Evolutionary conservation across 495 filamentous ascomycete genomes (phyloP).

Genomic region (Hyaloscypha bicolor): DNA sequence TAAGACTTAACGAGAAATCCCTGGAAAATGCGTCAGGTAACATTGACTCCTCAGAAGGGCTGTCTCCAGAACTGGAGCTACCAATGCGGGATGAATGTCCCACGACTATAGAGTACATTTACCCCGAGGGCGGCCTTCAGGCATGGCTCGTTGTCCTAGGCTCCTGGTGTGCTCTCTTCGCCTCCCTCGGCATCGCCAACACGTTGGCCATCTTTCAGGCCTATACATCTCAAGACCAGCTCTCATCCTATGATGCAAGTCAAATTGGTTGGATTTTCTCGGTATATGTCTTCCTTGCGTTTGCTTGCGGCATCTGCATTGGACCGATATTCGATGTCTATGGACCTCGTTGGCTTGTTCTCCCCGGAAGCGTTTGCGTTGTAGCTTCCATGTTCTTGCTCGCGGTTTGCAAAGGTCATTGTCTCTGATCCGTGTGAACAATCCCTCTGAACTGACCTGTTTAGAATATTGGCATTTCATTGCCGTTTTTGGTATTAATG

Average conservation of each 20-base stretch:
- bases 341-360: slow-evolving; percentile 54
- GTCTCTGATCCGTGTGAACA: neutral
- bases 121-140: slow-evolving; percentile 71
- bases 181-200: slow-evolving; percentile 72
- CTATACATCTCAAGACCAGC: slow-evolving; percentile 67
- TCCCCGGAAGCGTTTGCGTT: slow-evolving; percentile 50
- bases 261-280: slow-evolving; percentile 79
- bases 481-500: slow-evolving; percentile 74
- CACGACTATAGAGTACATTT: slow-evolving; percentile 34
- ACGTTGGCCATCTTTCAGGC: slow-evolving; percentile 75
- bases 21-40: too few species aligned
- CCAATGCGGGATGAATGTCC: neutral
- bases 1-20: too few species aligned
- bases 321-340: slow-evolving; percentile 68
- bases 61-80: too few species aligned
- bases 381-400: slow-evolving; percentile 57
- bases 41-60: too few species aligned
- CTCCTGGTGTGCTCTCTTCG: slow-evolving; percentile 68
- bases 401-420: slow-evolving; percentile 29
- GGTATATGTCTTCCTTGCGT: slow-evolving; percentile 64
- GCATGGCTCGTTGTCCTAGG: slow-evolving; percentile 82
- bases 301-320: slow-evolving; percentile 55
- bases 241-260: slow-evolving; percentile 57
- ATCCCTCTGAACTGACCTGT: neutral
- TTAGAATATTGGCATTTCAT: slow-evolving; percentile 83